Conservation (phyloP, 2,329 filamentous ascomycete genomes). For the Penicillium expansum region DNA sequence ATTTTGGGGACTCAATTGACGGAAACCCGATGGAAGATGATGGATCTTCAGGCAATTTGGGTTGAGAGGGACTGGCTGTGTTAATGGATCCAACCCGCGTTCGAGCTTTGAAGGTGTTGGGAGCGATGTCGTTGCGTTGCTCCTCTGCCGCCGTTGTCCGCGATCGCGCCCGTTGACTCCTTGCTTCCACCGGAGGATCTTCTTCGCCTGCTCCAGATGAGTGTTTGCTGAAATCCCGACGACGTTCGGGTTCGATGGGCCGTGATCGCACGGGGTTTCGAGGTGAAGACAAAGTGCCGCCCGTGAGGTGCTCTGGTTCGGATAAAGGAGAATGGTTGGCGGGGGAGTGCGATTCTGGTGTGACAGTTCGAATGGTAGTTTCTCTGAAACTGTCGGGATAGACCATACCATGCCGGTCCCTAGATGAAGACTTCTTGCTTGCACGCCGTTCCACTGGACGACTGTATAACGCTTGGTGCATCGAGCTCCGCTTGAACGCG, state of each 20-base stretch:
- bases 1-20: slow-evolving; percentile 46
- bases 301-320: slow-evolving; percentile 35
- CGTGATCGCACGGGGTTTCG: slow-evolving; percentile 36
- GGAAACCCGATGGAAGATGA: slow-evolving; percentile 48
- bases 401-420: slow-evolving; percentile 47
- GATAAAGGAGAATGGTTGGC: slow-evolving; percentile 40
- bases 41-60: slow-evolving; percentile 40
- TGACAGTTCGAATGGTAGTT: slow-evolving; percentile 46
- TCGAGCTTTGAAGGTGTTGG: slow-evolving; percentile 35
- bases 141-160: slow-evolving; percentile 45
- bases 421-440: slow-evolving; percentile 49
- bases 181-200: slow-evolving; percentile 32
- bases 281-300: slow-evolving; percentile 36
- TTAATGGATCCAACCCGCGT: slow-evolving; percentile 43
- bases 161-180: slow-evolving; percentile 38
- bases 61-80: slow-evolving; percentile 31
- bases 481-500: slow-evolving; percentile 41
- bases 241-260: slow-evolving; percentile 34
- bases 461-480: slow-evolving; percentile 38
- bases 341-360: slow-evolving; percentile 42
- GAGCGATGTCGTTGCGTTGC: slow-evolving; percentile 39
- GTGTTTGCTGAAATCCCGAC: slow-evolving; percentile 32
- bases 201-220: slow-evolving; percentile 35
- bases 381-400: slow-evolving; percentile 48
- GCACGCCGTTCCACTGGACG: slow-evolving; percentile 44